Conservation (phyloP, 306 rosid species). For the Heteromeles arbutifolia region DNA sequence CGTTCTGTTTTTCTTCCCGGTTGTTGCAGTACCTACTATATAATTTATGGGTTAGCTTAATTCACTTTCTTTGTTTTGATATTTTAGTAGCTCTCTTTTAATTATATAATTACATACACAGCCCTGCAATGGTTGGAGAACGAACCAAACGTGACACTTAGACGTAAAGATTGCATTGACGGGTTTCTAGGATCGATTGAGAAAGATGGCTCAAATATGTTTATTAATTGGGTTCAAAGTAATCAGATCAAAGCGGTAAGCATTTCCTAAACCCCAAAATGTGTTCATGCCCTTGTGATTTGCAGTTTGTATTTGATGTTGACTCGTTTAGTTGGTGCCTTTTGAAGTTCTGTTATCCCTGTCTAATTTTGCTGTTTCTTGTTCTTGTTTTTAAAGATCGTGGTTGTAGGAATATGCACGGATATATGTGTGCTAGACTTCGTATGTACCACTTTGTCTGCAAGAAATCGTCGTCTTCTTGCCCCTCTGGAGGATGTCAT, state of each 20-base stretch:
- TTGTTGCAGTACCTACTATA: not conserved
- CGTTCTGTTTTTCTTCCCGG: not conserved
- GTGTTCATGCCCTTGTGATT: conserved; percentile 9
- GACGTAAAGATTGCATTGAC: conserved; percentile 76
- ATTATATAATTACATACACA: conserved; percentile 1
- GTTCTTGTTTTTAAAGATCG: conserved; percentile 41
- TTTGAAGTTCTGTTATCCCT: not conserved
- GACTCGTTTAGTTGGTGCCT: not conserved
- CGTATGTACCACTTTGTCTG: conserved; percentile 57
- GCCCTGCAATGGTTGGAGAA: conserved; percentile 77
- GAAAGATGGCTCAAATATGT: conserved; percentile 70
- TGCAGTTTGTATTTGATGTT: not conserved
- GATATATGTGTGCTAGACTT: conserved; percentile 90
- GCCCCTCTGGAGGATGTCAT: conserved; percentile 76
- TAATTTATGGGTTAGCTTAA: not conserved
- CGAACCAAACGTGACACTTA: conserved; percentile 73
- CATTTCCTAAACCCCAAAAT: not conserved
- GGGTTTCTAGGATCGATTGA: conserved; percentile 55
- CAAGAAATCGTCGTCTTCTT: conserved; percentile 64
- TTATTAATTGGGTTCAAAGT: conserved; percentile 73
- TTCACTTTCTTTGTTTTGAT: not conserved
- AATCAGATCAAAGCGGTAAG: conserved; percentile 70
- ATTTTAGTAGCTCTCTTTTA: not conserved
- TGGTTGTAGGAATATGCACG: conserved; percentile 85
- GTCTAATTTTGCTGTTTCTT: conserved; percentile 10